Evolutionary conservation across 2,329 filamentous ascomycete species (phyloP), one percentile per base, ranked within the genome.

Genomic region (Paraconiothyrium brasiliense): DNA sequence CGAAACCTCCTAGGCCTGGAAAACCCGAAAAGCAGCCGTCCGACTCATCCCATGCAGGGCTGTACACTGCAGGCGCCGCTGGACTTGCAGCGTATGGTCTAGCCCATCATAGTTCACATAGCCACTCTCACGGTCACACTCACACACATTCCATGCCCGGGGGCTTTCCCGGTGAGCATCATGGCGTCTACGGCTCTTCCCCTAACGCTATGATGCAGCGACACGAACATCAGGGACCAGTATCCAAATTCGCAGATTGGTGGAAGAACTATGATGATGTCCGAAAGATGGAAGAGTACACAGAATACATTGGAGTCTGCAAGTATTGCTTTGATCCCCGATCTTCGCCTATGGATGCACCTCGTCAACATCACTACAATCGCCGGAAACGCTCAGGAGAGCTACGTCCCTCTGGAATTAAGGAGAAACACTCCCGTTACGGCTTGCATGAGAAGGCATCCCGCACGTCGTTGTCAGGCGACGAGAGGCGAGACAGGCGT

Each of bases 181-280:
- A 71, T 54, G 60, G 60, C 43, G 71, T 66, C 24, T 22, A 57
- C 20, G 57, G 58, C 13, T 63, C 69, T 8, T 73, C 69, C 6
- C 64, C 69, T 11, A 64, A 59, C 37, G 57, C 67, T 9, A 75
- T 71, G 48, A 67, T 66, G 35, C 81, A 83, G 59, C 68, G 62
- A 49, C 85, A 86, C 66, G 83, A 84, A 56, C 86, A 86, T 60
- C 81, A 81, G 48, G 87, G 87, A 0, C 85, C 88, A 0, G 79
- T 90, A 1, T 81, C 80, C 41, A 84, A 80, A 54, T 81, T 89
- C 34, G 81, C 87, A 43, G 85, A 86, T 68, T 90, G 84, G 81
- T 89, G 85, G 85, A 87, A 83, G 71, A 88, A 86, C 63, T 83
- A 87, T 1, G 87, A 90, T 64, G 88, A 87, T n/a, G 86, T 90